Evolutionary conservation across 2,329 filamentous ascomycete species (phyloP).

Genomic region (Ustulina deusta): DNA sequence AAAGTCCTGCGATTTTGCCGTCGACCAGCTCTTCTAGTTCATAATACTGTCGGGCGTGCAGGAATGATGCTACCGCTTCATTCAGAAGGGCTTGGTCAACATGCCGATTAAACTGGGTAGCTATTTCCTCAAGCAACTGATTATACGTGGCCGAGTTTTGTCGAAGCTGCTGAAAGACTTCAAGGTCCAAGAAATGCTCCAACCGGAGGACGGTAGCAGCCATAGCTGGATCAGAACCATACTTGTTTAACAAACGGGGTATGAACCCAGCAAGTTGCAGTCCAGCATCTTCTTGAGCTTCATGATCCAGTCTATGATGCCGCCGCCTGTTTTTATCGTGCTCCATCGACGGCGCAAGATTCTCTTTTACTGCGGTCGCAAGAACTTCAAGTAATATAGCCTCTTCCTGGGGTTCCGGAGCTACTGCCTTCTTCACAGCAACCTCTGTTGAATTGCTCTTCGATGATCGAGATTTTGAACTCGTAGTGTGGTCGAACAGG

Average conservation of each 20-base stretch:
- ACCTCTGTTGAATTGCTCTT: constrained; percentile 70
- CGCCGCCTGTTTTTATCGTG: constrained; percentile 70
- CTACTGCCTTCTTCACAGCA: constrained; percentile 77
- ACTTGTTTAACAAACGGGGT: constrained; percentile 90
- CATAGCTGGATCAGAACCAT: constrained; percentile 87
- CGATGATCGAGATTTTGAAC: constrained; percentile 64
- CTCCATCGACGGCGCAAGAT: constrained; percentile 74
- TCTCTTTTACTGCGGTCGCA: constrained; percentile 82
- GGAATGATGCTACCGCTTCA: constrained; percentile 83
- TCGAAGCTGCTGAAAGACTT: constrained; percentile 87
- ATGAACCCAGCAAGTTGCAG: constrained; percentile 82
- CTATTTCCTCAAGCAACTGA: constrained; percentile 87
- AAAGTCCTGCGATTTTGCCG: constrained; percentile 81
- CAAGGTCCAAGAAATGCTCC: constrained; percentile 86
- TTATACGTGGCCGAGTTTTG: constrained; percentile 86
- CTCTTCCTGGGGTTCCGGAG: constrained; percentile 81
- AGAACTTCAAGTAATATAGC: constrained; percentile 88
- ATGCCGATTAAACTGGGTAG: constrained; percentile 93
- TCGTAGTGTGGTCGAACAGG: constrained; percentile 87
- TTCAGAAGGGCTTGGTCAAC: constrained; percentile 85
- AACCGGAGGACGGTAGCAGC: constrained; percentile 87
- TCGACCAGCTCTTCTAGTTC: constrained; percentile 90
- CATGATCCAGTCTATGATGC: constrained; percentile 70
- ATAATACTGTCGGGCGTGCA: constrained; percentile 87
- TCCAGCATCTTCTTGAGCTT: constrained; percentile 82